Conservation (phyloP, 768 basidiomycete genomes). For the Kwoniella dejecticola region DNA sequence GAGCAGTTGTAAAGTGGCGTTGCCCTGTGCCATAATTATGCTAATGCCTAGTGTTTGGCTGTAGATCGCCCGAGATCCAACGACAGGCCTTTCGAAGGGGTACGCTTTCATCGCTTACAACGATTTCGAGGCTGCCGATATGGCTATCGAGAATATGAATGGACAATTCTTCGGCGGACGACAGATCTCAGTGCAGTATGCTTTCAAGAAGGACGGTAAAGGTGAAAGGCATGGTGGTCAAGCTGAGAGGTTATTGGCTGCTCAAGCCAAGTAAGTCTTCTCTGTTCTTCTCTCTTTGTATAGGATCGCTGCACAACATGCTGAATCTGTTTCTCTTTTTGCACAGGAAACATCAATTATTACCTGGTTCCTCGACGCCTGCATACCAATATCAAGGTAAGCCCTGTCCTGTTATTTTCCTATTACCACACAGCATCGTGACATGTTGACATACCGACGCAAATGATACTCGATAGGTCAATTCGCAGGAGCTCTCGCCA, state of each 20-base stretch:
- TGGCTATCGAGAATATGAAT: conserved; percentile 95
- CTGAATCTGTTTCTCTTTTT: too few relatives aligned
- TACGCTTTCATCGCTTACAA: conserved; percentile 98
- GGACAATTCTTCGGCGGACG: conserved; percentile 98
- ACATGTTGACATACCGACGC: too few relatives aligned
- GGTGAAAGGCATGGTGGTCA: conserved; percentile 95
- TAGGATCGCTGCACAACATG: too few relatives aligned
- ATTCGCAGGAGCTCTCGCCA: conserved; percentile 82
- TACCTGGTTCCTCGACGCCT: conserved; percentile 30
- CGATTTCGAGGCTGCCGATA: conserved; percentile 95
- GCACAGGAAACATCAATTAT: conserved; percentile 67
- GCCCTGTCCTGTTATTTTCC: too few relatives aligned
- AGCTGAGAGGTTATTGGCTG: conserved; percentile 92
- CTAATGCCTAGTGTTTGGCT: background rate
- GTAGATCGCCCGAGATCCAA: conserved; percentile 88
- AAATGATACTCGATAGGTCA: conserved; percentile 68
- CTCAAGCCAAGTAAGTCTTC: conserved; percentile 78
- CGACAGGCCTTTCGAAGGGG: conserved; percentile 83
- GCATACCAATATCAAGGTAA: conserved; percentile 45
- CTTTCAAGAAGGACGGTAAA: conserved; percentile 99
- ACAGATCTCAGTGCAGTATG: conserved; percentile 93
- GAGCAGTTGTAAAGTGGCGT: too few relatives aligned
- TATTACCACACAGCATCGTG: too few relatives aligned
- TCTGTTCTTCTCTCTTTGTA: background rate
- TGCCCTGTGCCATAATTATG: too few relatives aligned